These are phyloP conservation scores for Amanita pallidorosea DNA, from an alignment of 768 basidiomycete species.

Conservation along the genomic window DNA sequence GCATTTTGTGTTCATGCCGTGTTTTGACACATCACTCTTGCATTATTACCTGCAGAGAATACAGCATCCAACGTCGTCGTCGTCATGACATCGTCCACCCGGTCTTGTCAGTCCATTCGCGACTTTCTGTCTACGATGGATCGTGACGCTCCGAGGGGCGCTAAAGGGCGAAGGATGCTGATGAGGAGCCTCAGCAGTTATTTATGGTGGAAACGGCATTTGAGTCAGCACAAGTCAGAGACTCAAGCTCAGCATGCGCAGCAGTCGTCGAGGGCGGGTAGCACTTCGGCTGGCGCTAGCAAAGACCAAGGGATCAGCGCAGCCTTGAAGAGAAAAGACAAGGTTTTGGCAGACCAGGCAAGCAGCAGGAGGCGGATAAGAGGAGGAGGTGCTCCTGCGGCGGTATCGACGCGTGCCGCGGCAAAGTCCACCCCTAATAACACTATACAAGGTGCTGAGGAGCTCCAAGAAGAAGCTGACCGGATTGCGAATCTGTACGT, in stretches of 20 bases:
- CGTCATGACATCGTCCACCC: constrained; percentile 78
- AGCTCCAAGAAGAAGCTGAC: constrained; percentile 28
- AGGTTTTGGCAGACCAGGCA: constrained; percentile 43
- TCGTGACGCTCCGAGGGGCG: constrained; percentile 41
- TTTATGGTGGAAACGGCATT: constrained; percentile 71
- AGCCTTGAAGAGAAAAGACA: constrained; percentile 71
- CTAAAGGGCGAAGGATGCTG: constrained; percentile 71
- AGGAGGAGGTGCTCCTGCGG: constrained; percentile 60
- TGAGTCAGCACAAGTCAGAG: constrained; percentile 24
- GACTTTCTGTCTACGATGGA: constrained; percentile 72
- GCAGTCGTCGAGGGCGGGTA: constrained; percentile 7
- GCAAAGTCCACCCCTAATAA: constrained; percentile 3
- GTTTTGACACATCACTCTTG: too few relatives aligned
- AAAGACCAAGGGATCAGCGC: constrained; percentile 43
- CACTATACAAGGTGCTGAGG: constrained; percentile 16
- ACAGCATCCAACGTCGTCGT: constrained; percentile 69
- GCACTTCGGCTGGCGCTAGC: constrained; percentile 15
- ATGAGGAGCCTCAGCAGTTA: constrained; percentile 59
- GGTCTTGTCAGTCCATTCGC: constrained; percentile 61
- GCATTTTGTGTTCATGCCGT: too few relatives aligned
- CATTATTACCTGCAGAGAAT: constrained; percentile 14
- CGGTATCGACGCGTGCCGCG: constrained; percentile 10
- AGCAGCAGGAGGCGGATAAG: constrained; percentile 65
- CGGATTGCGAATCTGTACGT: constrained; percentile 3
- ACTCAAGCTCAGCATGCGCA: background rate